Evolutionary conservation across 352 stramenopile species (phyloP).

Genomic region (Globisporangium acanthophoron): DNA sequence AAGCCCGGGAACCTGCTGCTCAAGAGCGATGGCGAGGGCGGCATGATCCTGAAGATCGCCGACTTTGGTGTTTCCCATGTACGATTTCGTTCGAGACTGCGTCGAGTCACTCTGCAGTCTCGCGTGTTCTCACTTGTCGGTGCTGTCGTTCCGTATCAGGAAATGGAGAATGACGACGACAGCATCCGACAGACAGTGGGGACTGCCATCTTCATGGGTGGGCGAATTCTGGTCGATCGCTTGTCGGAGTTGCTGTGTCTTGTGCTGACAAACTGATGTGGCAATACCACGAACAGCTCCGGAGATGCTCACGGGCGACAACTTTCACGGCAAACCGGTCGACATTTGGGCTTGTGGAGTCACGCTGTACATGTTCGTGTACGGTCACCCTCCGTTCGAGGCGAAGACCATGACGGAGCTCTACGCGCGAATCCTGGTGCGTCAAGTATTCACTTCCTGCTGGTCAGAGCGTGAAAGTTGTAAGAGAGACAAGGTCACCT

Average conservation of each 20-base stretch:
- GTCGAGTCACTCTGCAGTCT: background rate
- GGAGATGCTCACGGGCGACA: slow-evolving; percentile 76
- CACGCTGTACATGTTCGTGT: slow-evolving; percentile 96
- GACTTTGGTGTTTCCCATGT: slow-evolving; percentile 83
- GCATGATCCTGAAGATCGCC: slow-evolving; percentile 71
- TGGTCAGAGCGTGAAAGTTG: background rate
- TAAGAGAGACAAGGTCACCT: background rate
- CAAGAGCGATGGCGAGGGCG: slow-evolving; percentile 45
- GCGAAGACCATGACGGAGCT: slow-evolving; percentile 87
- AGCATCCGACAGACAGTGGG: slow-evolving; percentile 63
- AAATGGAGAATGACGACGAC: slow-evolving; percentile 74
- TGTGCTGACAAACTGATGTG: background rate
- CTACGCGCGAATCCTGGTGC: slow-evolving; percentile 88
- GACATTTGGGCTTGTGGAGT: slow-evolving; percentile 96
- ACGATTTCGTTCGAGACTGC: background rate
- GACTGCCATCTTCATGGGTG: slow-evolving; percentile 75
- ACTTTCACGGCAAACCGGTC: slow-evolving; percentile 68
- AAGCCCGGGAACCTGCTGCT: slow-evolving; percentile 77
- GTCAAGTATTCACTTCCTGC: slow-evolving; percentile 1
- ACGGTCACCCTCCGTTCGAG: slow-evolving; percentile 91
- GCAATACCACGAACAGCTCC: slow-evolving; percentile 23
- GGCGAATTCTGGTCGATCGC: background rate
- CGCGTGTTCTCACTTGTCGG: background rate
- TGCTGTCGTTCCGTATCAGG: slow-evolving; percentile 16
- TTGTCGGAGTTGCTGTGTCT: background rate